These are phyloP conservation scores for Podila horticola DNA, from an alignment of 192 early-diverging fungal genomes.

Conservation along the genomic window DNA sequence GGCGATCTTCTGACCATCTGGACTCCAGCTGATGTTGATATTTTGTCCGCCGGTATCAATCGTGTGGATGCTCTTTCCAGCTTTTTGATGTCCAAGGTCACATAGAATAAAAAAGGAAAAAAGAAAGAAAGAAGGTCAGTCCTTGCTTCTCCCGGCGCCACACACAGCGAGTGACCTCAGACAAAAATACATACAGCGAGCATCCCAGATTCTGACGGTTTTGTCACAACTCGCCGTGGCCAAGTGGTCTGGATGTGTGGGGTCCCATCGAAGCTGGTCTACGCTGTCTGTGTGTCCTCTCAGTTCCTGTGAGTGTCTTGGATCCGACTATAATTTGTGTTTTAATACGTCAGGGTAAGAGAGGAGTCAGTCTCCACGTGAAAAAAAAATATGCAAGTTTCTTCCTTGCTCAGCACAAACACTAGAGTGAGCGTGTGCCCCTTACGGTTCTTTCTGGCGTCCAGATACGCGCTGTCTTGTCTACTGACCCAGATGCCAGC, in stretches of 20 bases:
- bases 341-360: constrained; percentile 3
- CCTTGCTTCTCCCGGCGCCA: not conserved
- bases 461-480: constrained; percentile 80
- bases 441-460: constrained; percentile 67
- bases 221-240: constrained; percentile 83
- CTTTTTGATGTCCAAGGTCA: constrained; percentile 20
- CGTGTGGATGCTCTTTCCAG: constrained; percentile 64
- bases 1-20: constrained; percentile 79
- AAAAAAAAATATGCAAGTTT: too few species aligned
- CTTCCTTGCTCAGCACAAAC: not conserved
- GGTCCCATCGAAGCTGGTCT: constrained; percentile 85
- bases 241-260: constrained; percentile 72
- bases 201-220: constrained; percentile 85
- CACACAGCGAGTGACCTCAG: not conserved
- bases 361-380: not conserved
- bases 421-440: not conserved
- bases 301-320: constrained; percentile 68
- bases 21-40: constrained; percentile 88
- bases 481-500: constrained; percentile 78
- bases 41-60: constrained; percentile 81
- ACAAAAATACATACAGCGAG: constrained; percentile 62
- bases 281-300: constrained; percentile 83
- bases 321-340: constrained; percentile 57
- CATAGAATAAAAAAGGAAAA: constrained; percentile 7
- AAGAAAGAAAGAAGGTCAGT: not conserved